phyloP scores from a whole-genome alignment of 2,329 filamentous ascomycete species.

The Phialocephala subalpina region DNA sequence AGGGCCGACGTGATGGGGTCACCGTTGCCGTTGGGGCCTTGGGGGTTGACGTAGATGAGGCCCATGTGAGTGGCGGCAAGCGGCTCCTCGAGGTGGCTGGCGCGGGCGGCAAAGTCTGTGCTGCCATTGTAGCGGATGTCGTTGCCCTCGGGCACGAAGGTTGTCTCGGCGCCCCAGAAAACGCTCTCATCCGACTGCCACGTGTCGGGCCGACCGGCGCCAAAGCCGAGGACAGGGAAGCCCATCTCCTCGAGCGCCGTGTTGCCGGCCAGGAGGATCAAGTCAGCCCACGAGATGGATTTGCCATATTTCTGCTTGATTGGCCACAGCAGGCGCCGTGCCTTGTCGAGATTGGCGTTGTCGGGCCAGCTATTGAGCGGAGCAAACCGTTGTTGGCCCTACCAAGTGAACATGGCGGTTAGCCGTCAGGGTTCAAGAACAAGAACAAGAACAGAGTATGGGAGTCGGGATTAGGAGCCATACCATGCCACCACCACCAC shows the following conservation, averaged over 20 bases:
- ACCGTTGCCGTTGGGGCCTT: slow-evolving; percentile 64
- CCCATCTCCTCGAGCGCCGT: slow-evolving; percentile 68
- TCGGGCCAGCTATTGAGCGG: slow-evolving; percentile 70
- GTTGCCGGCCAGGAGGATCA: slow-evolving; percentile 65
- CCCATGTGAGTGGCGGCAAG: slow-evolving; percentile 66
- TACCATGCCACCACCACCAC: slow-evolving; percentile 61
- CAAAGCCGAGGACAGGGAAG: slow-evolving; percentile 63
- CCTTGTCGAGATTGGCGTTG: slow-evolving; percentile 68
- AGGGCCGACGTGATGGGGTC: slow-evolving; percentile 62
- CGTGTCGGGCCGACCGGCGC: slow-evolving; percentile 63
- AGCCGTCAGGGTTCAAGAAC: neutral
- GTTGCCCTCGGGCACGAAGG: slow-evolving; percentile 34
- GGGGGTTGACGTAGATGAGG: slow-evolving; percentile 69
- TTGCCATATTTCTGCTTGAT: slow-evolving; percentile 71
- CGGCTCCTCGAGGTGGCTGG: slow-evolving; percentile 53
- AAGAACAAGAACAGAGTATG: too few relatives aligned
- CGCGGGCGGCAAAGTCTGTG: slow-evolving; percentile 38
- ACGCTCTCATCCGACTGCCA: slow-evolving; percentile 68
- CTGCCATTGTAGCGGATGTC: slow-evolving; percentile 61
- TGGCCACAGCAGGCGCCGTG: slow-evolving; percentile 66
- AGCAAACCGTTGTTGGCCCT: slow-evolving; percentile 66
- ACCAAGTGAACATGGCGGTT: neutral
- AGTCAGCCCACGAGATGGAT: slow-evolving; percentile 69
- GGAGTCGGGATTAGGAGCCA: neutral
- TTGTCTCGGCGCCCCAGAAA: slow-evolving; percentile 66